Percentiles rank a stretch among this genome's conserved stretches.
Conservation (phyloP, 768 basidiomycete genomes). For the Termitomyces sp. region DNA sequence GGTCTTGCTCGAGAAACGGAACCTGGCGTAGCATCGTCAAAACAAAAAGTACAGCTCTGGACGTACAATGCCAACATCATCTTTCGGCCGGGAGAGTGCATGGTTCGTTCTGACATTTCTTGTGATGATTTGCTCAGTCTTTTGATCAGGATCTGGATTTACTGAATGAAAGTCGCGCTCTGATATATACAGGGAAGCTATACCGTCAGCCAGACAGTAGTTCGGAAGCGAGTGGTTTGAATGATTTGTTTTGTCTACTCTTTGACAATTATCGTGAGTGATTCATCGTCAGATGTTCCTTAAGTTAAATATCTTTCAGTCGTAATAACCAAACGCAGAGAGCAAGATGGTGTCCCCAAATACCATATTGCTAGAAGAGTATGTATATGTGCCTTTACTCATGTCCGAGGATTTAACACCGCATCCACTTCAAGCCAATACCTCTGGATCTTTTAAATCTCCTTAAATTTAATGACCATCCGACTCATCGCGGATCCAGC, state of each 20-base stretch:
- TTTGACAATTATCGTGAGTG: conserved; percentile 91
- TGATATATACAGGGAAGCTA: conserved; percentile 80
- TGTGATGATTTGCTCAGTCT: background rate
- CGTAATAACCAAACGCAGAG: conserved; percentile 77
- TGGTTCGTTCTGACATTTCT: conserved; percentile 30
- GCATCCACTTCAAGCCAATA: conserved; percentile 56
- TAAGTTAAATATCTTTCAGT: conserved; percentile 37
- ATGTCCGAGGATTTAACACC: background rate
- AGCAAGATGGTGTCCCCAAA: conserved; percentile 67
- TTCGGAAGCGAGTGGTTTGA: conserved; percentile 75
- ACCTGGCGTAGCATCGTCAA: conserved; percentile 77
- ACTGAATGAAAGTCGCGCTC: conserved; percentile 72
- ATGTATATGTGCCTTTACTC: conserved; percentile 18
- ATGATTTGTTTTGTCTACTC: conserved; percentile 79
- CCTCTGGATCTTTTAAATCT: conserved; percentile 85
- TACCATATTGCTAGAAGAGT: conserved; percentile 78
- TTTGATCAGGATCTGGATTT: conserved; percentile 74
- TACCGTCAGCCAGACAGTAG: conserved; percentile 79
- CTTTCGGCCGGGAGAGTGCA: conserved; percentile 71
- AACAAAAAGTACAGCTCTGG: conserved; percentile 90
- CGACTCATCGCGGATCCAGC: conserved; percentile 63
- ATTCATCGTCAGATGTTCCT: background rate
- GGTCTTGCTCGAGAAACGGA: conserved; percentile 82
- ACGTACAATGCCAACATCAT: conserved; percentile 70
- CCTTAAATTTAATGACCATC: conserved; percentile 72